phyloP scores from a whole-genome alignment of 148 eudicot species.

The Rhododendron ovatum region DNA sequence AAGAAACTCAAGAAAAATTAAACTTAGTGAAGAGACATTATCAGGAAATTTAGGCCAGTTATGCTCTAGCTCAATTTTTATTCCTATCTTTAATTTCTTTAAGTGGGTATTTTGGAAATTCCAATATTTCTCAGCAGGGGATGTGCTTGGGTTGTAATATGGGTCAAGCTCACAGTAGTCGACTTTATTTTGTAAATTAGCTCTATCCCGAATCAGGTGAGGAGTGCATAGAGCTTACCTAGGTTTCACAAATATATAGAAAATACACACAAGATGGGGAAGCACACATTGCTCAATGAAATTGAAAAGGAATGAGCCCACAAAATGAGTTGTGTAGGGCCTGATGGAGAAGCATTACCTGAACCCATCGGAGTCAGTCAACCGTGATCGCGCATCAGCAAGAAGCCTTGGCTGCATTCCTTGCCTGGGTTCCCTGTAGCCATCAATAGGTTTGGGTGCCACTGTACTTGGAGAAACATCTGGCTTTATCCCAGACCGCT shows the following conservation, averaged over 20 bases:
- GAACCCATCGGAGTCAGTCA: conserved; percentile 41
- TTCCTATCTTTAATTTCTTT: too few species aligned
- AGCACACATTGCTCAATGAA: neutral
- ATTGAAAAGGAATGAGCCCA: neutral
- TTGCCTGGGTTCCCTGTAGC: conserved; percentile 48
- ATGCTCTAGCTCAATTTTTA: too few species aligned
- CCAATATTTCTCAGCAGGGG: neutral
- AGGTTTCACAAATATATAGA: neutral
- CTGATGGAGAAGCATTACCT: conserved; percentile 33
- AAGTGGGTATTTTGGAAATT: too few species aligned
- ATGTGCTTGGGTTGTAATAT: neutral
- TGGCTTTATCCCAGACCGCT: conserved; percentile 59
- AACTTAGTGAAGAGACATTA: too few species aligned
- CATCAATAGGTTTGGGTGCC: conserved; percentile 37
- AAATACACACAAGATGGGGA: neutral
- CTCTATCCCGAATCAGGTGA: neutral
- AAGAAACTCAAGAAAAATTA: too few species aligned
- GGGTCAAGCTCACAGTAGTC: neutral
- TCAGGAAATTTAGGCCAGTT: too few species aligned
- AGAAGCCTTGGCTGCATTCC: conserved; percentile 49
- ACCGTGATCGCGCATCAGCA: conserved; percentile 38
- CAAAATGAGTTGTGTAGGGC: neutral
- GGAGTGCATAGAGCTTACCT: neutral
- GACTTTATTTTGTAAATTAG: neutral
- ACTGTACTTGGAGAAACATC: conserved; percentile 40